These are phyloP conservation scores for Daldinia sp. DNA, from an alignment of 2,329 filamentous ascomycete species.

Conservation along the genomic window DNA sequence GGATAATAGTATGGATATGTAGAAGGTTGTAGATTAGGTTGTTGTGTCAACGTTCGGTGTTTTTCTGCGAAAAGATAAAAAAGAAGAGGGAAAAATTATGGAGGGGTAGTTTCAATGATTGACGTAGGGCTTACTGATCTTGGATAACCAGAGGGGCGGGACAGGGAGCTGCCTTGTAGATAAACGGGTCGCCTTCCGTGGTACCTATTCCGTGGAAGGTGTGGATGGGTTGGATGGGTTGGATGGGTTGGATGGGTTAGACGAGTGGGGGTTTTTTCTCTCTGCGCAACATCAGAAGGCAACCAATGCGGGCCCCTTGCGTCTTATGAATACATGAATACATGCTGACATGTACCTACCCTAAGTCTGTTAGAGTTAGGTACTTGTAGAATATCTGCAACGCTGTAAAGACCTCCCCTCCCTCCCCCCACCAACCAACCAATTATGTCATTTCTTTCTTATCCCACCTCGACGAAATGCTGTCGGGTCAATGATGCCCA, in stretches of 20 bases:
- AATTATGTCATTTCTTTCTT: conserved; percentile 4
- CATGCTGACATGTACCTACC: not conserved
- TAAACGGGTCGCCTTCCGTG: conserved; percentile 16
- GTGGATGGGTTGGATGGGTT: not conserved
- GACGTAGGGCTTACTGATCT: conserved; percentile 45
- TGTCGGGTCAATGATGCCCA: conserved; percentile 29
- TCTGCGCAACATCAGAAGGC: conserved; percentile 36
- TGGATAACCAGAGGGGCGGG: conserved; percentile 40
- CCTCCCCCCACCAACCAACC: conserved; percentile 18
- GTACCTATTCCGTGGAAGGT: conserved; percentile 5
- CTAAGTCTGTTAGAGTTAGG: not conserved
- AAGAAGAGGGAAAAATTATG: conserved; percentile 23
- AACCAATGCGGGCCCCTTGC: conserved; percentile 1
- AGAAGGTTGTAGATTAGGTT: conserved; percentile 17
- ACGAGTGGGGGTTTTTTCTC: conserved; percentile 27
- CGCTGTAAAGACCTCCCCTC: conserved; percentile 5
- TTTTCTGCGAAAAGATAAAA: conserved; percentile 15
- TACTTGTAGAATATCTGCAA: not conserved
- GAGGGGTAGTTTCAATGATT: conserved; percentile 40
- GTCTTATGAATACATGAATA: no score
- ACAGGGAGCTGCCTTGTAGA: conserved; percentile 32
- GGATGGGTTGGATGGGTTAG: no score
- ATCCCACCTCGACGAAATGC: conserved; percentile 1
- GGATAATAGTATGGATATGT: not conserved
- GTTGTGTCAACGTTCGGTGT: conserved; percentile 22